These are phyloP conservation scores for Trichoderma sp. DNA, from an alignment of 2,329 filamentous ascomycete species.

Conservation along the genomic window DNA sequence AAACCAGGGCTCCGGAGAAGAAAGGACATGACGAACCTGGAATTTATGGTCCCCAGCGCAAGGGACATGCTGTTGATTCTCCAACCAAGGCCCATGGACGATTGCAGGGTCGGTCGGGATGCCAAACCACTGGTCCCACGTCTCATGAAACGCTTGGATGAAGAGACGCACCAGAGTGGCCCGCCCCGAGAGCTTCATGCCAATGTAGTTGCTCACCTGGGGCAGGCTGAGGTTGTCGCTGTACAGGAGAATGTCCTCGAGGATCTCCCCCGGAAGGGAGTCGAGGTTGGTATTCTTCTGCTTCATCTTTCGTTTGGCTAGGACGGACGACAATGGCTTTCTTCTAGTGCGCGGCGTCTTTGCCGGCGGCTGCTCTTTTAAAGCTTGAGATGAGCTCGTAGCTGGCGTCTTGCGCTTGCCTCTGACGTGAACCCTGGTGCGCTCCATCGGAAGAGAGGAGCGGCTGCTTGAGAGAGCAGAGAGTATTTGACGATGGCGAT, in stretches of 20 bases:
- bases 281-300: constrained; percentile 31
- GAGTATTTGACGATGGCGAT: not conserved
- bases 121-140: constrained; percentile 40
- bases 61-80: constrained; percentile 8
- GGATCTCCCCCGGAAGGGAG: constrained; percentile 49
- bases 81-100: constrained; percentile 20
- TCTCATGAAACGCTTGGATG: constrained; percentile 36
- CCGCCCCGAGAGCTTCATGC: constrained; percentile 43
- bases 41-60: constrained; percentile 40
- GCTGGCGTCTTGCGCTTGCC: constrained; percentile 41
- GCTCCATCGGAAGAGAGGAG: constrained; percentile 23
- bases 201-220: constrained; percentile 43
- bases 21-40: constrained; percentile 38
- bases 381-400: constrained; percentile 18
- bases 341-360: constrained; percentile 26
- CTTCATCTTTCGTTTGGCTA: constrained; percentile 28
- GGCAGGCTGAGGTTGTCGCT: constrained; percentile 49
- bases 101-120: constrained; percentile 23
- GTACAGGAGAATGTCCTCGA: constrained; percentile 51
- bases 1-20: not conserved
- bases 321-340: constrained; percentile 31
- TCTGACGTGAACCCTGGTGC: constrained; percentile 48
- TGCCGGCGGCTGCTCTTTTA: not conserved
- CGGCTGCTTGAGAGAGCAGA: not conserved
- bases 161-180: constrained; percentile 38